Percentiles rank a stretch among this genome's conserved stretches.
These are phyloP conservation scores for Phytophthora podocarpi DNA, from an alignment of 352 stramenopile species.

Conservation along the genomic window DNA sequence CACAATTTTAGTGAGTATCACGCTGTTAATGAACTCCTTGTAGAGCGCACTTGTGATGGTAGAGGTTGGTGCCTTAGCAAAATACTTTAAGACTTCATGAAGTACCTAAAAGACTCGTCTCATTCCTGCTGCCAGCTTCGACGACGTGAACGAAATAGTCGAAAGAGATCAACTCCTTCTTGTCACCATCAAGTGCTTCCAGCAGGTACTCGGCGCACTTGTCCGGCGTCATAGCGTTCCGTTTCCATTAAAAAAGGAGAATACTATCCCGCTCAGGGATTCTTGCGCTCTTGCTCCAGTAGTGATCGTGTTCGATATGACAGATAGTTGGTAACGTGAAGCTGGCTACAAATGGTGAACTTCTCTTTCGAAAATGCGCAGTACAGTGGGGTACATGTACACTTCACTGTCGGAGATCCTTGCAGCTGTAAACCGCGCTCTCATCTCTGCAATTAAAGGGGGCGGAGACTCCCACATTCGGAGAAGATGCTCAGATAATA, in stretches of 20 bases:
- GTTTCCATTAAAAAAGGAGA: slow-evolving; percentile 46
- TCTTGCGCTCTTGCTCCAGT: slow-evolving; percentile 48
- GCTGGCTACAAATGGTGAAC: slow-evolving; percentile 26
- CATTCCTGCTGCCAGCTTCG: slow-evolving; percentile 17
- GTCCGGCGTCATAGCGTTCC: slow-evolving; percentile 49
- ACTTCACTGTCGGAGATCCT: slow-evolving; percentile 25
- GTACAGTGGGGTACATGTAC: slow-evolving; percentile 38
- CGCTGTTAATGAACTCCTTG: no score
- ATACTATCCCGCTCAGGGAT: slow-evolving; percentile 44
- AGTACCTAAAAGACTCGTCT: no score
- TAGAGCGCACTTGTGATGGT: no score
- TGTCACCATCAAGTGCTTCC: slow-evolving; percentile 27
- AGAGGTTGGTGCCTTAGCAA: no score
- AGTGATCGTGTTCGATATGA: slow-evolving; percentile 50
- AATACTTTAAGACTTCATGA: no score
- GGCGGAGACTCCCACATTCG: slow-evolving; percentile 50
- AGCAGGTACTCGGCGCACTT: slow-evolving; percentile 48
- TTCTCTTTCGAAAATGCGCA: slow-evolving; percentile 58
- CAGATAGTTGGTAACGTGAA: slow-evolving; percentile 14
- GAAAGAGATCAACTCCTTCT: slow-evolving; percentile 51
- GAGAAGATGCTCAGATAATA: slow-evolving; percentile 55
- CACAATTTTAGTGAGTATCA: no score
- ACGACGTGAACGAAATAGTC: slow-evolving; percentile 44
- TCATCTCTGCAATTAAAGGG: slow-evolving; percentile 12
- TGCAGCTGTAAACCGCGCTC: slow-evolving; percentile 22